phyloP scores from a whole-genome alignment of 2,329 filamentous ascomycete genomes.

The Colletotrichum australisinense region DNA sequence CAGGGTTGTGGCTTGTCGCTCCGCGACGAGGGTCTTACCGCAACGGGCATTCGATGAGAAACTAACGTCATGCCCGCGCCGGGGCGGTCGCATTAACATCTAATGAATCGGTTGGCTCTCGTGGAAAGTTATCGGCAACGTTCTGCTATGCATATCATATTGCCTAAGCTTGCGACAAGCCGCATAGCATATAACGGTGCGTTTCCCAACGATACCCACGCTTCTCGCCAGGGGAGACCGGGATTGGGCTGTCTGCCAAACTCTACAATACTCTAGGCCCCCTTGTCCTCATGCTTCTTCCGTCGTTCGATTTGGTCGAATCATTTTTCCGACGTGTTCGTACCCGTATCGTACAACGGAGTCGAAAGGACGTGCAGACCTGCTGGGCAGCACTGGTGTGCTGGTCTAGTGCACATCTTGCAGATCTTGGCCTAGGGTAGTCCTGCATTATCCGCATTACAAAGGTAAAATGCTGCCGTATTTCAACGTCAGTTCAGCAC shows the following conservation, averaged over 20 bases:
- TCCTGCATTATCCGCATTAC: conserved; percentile 13
- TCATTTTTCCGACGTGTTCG: conserved; percentile 8
- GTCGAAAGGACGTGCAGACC: background rate
- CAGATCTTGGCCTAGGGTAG: conserved; percentile 7
- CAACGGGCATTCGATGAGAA: conserved; percentile 33
- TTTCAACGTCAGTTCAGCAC: conserved; percentile 12
- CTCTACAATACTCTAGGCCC: background rate
- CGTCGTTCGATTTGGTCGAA: conserved; percentile 1
- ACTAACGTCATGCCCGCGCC: conserved; percentile 32
- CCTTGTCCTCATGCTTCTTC: background rate
- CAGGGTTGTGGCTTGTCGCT: conserved; percentile 15
- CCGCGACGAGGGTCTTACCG: conserved; percentile 26
- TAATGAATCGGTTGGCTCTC: background rate
- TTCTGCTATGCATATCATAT: background rate
- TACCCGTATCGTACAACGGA: conserved; percentile 21
- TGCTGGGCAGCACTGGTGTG: background rate
- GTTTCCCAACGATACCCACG: background rate
- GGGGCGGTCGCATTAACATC: conserved; percentile 15
- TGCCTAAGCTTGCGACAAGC: conserved; percentile 8
- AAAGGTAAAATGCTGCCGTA: conserved; percentile 2
- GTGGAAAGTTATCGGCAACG: background rate
- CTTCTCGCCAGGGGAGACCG: background rate
- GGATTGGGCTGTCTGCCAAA: conserved; percentile 18
- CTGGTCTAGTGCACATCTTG: background rate
- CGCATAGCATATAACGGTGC: background rate